These are phyloP conservation scores for Ceratobasidium papillatum DNA, from an alignment of 1,284 basidiomycete genomes.

Conservation along the genomic window DNA sequence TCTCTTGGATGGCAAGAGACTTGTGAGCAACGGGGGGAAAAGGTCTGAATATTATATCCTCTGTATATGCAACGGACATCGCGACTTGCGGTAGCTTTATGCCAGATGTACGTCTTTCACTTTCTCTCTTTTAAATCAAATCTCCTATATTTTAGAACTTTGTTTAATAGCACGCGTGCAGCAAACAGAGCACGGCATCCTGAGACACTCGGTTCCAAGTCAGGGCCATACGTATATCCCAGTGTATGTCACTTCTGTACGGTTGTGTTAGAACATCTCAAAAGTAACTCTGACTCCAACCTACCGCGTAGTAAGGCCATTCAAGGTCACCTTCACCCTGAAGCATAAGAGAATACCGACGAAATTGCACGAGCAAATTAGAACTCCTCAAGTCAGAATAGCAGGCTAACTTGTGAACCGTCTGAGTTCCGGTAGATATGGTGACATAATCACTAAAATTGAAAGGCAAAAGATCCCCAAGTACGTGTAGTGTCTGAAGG, in stretches of 20 bases:
- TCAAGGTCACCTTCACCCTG: background rate
- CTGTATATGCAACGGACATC: background rate
- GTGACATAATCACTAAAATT: background rate
- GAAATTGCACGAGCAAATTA: background rate
- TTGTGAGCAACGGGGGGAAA: background rate
- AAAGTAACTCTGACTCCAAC: no score
- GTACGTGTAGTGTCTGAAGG: background rate
- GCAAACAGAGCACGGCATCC: no score
- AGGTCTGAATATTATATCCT: no score
- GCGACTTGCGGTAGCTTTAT: background rate
- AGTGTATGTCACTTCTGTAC: no score
- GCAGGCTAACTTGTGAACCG: background rate
- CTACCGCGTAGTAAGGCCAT: background rate
- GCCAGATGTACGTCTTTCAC: background rate
- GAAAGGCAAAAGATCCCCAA: background rate
- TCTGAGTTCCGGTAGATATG: background rate
- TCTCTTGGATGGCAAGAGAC: no score
- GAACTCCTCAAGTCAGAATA: background rate
- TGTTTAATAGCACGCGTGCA: no score
- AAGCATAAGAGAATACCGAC: background rate
- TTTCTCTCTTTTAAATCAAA: no score
- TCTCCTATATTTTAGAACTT: no score
- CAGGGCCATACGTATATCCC: no score
- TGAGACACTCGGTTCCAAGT: no score
- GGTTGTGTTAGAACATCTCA: no score